Evolutionary conservation across 148 eudicot species (phyloP).

Genomic region (Rhododendron griersonianum): DNA sequence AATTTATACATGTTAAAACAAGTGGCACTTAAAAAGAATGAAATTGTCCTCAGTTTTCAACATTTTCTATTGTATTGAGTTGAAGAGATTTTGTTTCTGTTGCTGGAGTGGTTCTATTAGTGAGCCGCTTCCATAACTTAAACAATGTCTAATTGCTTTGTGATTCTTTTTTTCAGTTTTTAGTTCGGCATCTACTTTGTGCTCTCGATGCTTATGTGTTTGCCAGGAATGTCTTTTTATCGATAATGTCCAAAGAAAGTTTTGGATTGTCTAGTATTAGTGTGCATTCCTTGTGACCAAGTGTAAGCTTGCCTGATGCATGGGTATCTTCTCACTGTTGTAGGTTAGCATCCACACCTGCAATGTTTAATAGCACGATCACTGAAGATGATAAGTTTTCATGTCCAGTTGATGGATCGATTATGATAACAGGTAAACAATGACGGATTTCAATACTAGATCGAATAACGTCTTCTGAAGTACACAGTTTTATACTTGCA

Average conservation of each 20-base stretch:
- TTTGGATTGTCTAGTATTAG: not conserved
- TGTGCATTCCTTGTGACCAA: constrained; percentile 1
- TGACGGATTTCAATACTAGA: not conserved
- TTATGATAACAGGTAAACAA: constrained; percentile 88
- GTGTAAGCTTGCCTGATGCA: not conserved
- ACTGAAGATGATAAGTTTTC: constrained; percentile 57
- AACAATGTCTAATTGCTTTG: not conserved
- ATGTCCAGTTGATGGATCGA: constrained; percentile 92
- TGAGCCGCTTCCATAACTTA: not conserved
- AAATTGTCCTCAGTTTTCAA: not conserved
- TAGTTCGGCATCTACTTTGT: not conserved
- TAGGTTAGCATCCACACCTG: constrained; percentile 95
- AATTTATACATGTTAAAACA: not conserved
- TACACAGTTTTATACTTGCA: not conserved
- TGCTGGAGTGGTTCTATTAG: not conserved
- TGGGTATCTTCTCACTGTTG: constrained; percentile 12
- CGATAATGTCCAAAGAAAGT: not conserved
- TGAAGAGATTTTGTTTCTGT: not conserved
- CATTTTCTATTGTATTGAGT: not conserved
- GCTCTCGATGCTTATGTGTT: not conserved
- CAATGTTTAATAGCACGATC: constrained; percentile 93
- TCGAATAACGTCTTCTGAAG: not conserved
- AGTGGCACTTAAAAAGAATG: not conserved
- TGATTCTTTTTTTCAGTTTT: not conserved
- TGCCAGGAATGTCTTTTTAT: not conserved